Evolutionary conservation across 2,329 filamentous ascomycete species (phyloP), one percentile per base, ranked within the genome.

Genomic region (Phyllosticta paracitricarpa): DNA sequence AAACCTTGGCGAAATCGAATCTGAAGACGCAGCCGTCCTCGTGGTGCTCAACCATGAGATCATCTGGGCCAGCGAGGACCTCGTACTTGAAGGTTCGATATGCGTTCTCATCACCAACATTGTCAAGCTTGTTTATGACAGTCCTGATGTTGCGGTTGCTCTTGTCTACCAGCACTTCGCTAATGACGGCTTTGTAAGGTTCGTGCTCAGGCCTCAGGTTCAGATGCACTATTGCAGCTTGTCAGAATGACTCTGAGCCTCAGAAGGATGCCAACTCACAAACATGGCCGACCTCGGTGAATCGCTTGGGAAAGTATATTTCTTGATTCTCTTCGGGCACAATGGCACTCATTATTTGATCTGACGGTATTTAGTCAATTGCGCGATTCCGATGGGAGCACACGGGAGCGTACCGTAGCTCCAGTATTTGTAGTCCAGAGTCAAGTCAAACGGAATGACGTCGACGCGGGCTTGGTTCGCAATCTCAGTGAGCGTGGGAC

Each of bases 1-100:
- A 99, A 3, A 99, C 94, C 68, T 95, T 95, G 64, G 89, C 84
- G 74, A 96, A 99, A 78, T 99, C 89, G 74, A 99, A 97, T 61
- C 81, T 81, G 77, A 96, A 99, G n/a, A 81, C 78, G 77, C 94
- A 97, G 63, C 85, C 84, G 68, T 89, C 88, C 76, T 97, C 91
- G 65, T 83, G 84, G 58, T 94, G 82, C 64, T 89, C 84, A 60
- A 99, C 94, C 59, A 92, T 85, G 73, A 97, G 79, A 69, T 97
- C 87, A 67, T 91, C 84, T 0, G 85, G 82, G 0, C 94, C 94
- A 1, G 86, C 86, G 0, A 99, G 83, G 14, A 97, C 83, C 76
- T 99, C 94, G 77, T 96, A 97, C 33, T 82, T 82, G 75, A 99
- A 97, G 0, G 94, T 97, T 58, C 94, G 86, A 76, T 89, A 99